These are phyloP conservation scores for Celoporthe dispersa DNA, from an alignment of 2,329 filamentous ascomycete genomes.

Conservation along the genomic window DNA sequence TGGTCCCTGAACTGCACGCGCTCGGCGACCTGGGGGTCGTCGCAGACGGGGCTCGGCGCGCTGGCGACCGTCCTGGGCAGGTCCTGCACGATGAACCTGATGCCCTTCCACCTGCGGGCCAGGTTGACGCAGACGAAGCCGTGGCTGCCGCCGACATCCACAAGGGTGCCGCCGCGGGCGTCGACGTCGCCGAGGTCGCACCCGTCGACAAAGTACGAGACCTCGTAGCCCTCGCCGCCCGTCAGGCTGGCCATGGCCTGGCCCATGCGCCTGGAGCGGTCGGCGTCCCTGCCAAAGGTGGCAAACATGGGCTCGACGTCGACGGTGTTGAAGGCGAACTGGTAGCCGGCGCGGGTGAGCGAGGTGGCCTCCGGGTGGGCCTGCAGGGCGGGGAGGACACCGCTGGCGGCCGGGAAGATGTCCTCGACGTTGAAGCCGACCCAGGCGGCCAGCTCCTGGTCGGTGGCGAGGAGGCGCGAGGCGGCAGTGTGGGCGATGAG, in stretches of 20 bases:
- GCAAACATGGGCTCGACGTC: constrained; percentile 58
- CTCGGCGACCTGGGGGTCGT: constrained; percentile 43
- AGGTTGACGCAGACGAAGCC: constrained; percentile 62
- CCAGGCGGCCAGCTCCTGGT: constrained; percentile 56
- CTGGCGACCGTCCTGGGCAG: constrained; percentile 52
- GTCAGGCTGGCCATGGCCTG: constrained; percentile 59
- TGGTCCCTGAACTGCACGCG: constrained; percentile 53
- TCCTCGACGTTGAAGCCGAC: constrained; percentile 60
- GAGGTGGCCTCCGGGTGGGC: constrained; percentile 53
- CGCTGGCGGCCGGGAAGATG: constrained; percentile 53
- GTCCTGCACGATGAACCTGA: constrained; percentile 62
- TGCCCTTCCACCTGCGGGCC: constrained; percentile 52
- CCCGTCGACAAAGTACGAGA: constrained; percentile 55
- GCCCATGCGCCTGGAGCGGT: constrained; percentile 56
- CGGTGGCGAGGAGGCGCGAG: constrained; percentile 55
- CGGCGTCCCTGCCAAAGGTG: constrained; percentile 53
- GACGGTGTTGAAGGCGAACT: constrained; percentile 54
- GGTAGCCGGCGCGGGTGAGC: constrained; percentile 55
- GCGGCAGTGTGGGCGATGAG: constrained; percentile 59
- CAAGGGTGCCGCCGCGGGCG: constrained; percentile 50
- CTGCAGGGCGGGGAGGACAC: constrained; percentile 50
- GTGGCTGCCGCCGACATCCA: constrained; percentile 63
- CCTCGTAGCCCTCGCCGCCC: constrained; percentile 60
- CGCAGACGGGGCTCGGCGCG: constrained; percentile 48
- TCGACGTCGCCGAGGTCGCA: constrained; percentile 58